Evolutionary conservation across 441 rosid genomes (phyloP).

Genomic region (Erysimum pusillum): DNA sequence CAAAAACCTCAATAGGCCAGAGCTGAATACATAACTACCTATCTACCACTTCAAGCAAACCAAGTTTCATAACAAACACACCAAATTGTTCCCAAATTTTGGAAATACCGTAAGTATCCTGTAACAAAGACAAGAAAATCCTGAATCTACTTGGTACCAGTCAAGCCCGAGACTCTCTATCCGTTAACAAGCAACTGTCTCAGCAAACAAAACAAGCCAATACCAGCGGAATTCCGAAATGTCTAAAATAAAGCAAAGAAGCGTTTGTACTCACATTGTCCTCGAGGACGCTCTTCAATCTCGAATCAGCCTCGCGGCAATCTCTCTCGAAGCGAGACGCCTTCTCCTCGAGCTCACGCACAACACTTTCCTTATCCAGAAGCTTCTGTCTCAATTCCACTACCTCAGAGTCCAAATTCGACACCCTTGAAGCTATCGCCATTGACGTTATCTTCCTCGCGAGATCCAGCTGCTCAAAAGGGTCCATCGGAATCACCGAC

Average conservation of each 20-base stretch:
- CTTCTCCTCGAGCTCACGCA: slow-evolving; percentile 65
- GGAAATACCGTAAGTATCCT: not conserved
- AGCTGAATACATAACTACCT: slow-evolving; percentile 11
- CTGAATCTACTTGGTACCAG: not conserved
- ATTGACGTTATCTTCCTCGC: slow-evolving; percentile 89
- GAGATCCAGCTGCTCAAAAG: slow-evolving; percentile 89
- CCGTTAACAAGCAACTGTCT: not conserved
- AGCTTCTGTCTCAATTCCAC: slow-evolving; percentile 59
- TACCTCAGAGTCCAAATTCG: slow-evolving; percentile 70
- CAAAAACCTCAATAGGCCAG: not conserved
- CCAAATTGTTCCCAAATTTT: not conserved
- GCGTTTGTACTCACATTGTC: slow-evolving; percentile 64
- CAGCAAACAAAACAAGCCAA: slow-evolving; percentile 1
- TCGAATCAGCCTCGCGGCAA: slow-evolving; percentile 62
- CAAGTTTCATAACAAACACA: not conserved
- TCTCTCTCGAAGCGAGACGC: slow-evolving; percentile 57
- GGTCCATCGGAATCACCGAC: slow-evolving; percentile 79
- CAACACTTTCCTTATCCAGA: slow-evolving; percentile 52
- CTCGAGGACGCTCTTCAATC: slow-evolving; percentile 57
- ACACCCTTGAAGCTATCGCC: slow-evolving; percentile 87
- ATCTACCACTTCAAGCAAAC: slow-evolving; percentile 3
- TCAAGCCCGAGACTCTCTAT: not conserved
- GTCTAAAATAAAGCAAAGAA: not conserved
- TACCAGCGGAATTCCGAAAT: not conserved
- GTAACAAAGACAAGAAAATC: not conserved